Conservation (phyloP, 306 rosid genomes). For the Mimosa bimucronata region DNA sequence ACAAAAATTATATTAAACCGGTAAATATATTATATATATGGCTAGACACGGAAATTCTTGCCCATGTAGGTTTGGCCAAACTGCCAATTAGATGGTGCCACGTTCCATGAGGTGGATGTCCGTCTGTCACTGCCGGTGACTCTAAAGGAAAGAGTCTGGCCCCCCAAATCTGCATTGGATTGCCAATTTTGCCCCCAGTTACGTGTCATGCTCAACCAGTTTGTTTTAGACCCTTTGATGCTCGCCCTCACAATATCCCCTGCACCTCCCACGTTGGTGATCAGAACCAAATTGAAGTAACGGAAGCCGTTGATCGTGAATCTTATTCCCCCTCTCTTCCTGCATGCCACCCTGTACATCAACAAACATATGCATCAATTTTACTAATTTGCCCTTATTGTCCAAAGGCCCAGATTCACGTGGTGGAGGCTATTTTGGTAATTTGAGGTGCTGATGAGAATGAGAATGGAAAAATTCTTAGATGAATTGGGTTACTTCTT, state of each 20-base stretch:
- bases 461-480: no score
- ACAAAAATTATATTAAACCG: no score
- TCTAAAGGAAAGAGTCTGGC: constrained; percentile 84
- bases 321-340: constrained; percentile 73
- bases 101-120: constrained; percentile 68
- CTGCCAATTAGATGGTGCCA: constrained; percentile 72
- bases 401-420: neutral
- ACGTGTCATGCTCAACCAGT: constrained; percentile 76
- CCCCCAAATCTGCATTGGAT: constrained; percentile 55
- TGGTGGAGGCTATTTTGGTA: constrained; percentile 30
- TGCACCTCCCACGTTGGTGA: constrained; percentile 86
- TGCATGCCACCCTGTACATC: constrained; percentile 64
- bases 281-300: constrained; percentile 79
- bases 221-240: constrained; percentile 66
- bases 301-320: constrained; percentile 77
- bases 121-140: constrained; percentile 76
- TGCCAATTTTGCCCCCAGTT: constrained; percentile 99
- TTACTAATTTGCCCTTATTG: neutral
- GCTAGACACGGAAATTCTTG: constrained; percentile 62
- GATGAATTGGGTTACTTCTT: no score
- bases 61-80: constrained; percentile 83
- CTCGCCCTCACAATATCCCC: constrained; percentile 68
- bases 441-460: neutral
- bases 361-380: neutral
- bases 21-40: no score